Percentiles rank a stretch among this genome's conserved stretches.
These are phyloP conservation scores for Beauveria sp. DNA, from an alignment of 2,329 filamentous ascomycete species.

Conservation along the genomic window DNA sequence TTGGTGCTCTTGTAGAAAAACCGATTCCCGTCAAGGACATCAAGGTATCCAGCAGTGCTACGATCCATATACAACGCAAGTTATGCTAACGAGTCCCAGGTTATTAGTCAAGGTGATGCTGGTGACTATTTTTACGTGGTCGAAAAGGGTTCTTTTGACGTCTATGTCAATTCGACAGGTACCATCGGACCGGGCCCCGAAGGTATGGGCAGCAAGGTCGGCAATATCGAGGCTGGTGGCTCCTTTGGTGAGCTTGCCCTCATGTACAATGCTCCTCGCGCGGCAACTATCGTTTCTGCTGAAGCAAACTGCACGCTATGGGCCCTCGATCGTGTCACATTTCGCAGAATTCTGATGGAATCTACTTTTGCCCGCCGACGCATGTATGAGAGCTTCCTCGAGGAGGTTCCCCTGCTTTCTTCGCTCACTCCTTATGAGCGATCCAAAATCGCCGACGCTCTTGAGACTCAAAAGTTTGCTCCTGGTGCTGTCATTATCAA, in stretches of 20 bases:
- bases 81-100: slow-evolving; percentile 43
- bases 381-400: slow-evolving; percentile 95
- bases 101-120: slow-evolving; percentile 91
- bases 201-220: slow-evolving; percentile 77
- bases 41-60: slow-evolving; percentile 39
- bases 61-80: background rate
- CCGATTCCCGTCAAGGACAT: slow-evolving; percentile 86
- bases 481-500: slow-evolving; percentile 76
- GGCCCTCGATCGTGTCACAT: slow-evolving; percentile 92
- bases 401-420: slow-evolving; percentile 81
- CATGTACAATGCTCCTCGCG: slow-evolving; percentile 97
- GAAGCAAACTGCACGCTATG: slow-evolving; percentile 76
- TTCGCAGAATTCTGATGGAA: slow-evolving; percentile 97
- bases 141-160: slow-evolving; percentile 82
- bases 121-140: slow-evolving; percentile 98
- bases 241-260: slow-evolving; percentile 95
- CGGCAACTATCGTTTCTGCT: slow-evolving; percentile 83
- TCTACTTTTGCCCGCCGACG: slow-evolving; percentile 91
- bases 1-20: slow-evolving; percentile 89
- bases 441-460: slow-evolving; percentile 92
- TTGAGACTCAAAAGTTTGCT: slow-evolving; percentile 83
- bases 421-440: slow-evolving; percentile 86
- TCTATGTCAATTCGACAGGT: slow-evolving; percentile 78
- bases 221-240: slow-evolving; percentile 74
- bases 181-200: slow-evolving; percentile 70